phyloP scores from a whole-genome alignment of 768 basidiomycete genomes.

The Rhizopogon vinicolor region DNA sequence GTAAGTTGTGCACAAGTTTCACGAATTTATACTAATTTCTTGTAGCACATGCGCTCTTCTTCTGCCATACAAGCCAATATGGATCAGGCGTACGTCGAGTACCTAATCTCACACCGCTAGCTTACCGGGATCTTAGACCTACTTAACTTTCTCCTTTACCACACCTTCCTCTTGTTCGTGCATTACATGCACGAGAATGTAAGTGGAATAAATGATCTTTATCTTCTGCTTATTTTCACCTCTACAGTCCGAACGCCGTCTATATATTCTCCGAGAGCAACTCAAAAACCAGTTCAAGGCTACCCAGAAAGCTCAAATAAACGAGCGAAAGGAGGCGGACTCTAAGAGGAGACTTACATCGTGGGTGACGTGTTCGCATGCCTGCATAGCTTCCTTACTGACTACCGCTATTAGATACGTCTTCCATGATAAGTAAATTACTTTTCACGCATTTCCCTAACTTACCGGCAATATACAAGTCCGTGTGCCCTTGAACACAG shows the following conservation, averaged over 20 bases:
- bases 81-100: conserved; percentile 32
- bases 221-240: conserved; percentile 1
- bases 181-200: conserved; percentile 64
- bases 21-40: conserved; percentile 1
- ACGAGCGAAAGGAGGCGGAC: conserved; percentile 70
- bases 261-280: conserved; percentile 68
- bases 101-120: conserved; percentile 2
- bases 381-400: neutral
- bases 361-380: conserved; percentile 41
- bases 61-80: conserved; percentile 33
- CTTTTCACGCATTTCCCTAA: conserved; percentile 7
- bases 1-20: conserved; percentile 26
- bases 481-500: conserved; percentile 78
- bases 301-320: conserved; percentile 70
- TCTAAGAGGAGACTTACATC: conserved; percentile 79
- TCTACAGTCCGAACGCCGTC: conserved; percentile 46
- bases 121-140: conserved; percentile 30
- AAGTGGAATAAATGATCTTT: conserved; percentile 11
- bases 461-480: conserved; percentile 45
- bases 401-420: conserved; percentile 46
- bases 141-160: conserved; percentile 74
- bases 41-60: conserved; percentile 30
- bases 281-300: conserved; percentile 70
- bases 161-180: conserved; percentile 75
- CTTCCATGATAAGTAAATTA: conserved; percentile 62